These are phyloP conservation scores for Rosa multiflora DNA, from an alignment of 306 rosid species.

Conservation along the genomic window DNA sequence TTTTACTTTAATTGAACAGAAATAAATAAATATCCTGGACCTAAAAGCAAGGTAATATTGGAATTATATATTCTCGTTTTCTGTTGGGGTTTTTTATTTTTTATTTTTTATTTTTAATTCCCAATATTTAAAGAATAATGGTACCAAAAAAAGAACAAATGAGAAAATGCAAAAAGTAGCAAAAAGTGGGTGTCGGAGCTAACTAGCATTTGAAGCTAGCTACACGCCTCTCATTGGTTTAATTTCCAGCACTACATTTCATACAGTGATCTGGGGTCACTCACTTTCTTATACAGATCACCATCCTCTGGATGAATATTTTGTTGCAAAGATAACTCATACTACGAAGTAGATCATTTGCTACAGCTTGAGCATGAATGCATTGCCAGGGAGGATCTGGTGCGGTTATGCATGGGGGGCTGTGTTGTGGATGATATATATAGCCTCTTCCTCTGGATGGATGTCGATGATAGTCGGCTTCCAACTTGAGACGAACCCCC, in stretches of 20 bases:
- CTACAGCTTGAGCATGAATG: not conserved
- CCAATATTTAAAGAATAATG: conserved; percentile 9
- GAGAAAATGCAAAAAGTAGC: not conserved
- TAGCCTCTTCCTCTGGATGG: too few species aligned
- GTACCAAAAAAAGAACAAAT: not conserved
- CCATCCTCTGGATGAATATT: not conserved
- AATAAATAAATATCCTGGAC: not conserved
- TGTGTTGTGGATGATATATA: too few species aligned
- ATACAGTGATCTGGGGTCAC: not conserved
- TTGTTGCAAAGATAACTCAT: not conserved
- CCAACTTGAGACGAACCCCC: too few species aligned
- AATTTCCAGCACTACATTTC: conserved; percentile 2
- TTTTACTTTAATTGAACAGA: not conserved
- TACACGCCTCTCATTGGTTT: not conserved
- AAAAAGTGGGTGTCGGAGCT: not conserved
- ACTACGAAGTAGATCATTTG: too few species aligned
- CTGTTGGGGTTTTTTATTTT: not conserved
- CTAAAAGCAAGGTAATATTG: not conserved
- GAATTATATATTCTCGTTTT: not conserved
- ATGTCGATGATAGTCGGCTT: too few species aligned
- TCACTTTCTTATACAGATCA: not conserved
- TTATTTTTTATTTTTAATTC: not conserved
- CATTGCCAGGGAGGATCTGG: not conserved
- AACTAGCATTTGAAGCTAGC: not conserved
- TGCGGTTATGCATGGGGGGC: too few species aligned